phyloP scores from a whole-genome alignment of 305 asterid genomes.

The Fraxinus paxiana region DNA sequence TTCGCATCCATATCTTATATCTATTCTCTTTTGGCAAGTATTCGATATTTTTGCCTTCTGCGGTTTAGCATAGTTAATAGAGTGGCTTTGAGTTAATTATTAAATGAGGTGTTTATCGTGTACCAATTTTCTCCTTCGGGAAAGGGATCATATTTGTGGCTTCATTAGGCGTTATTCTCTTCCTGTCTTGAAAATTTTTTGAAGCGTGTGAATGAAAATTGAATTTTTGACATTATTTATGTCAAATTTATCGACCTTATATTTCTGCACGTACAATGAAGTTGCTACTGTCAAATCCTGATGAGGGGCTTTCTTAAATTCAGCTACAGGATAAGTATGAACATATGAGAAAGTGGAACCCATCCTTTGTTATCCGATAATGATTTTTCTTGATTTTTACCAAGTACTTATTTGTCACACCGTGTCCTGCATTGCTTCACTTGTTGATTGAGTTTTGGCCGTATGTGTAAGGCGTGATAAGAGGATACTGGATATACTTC shows the following conservation, averaged over 20 bases:
- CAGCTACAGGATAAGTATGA: not conserved
- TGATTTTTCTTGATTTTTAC: not conserved
- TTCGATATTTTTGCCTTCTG: not conserved
- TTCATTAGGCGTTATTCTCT: not conserved
- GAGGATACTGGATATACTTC: not conserved
- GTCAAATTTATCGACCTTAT: not conserved
- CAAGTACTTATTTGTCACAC: not conserved
- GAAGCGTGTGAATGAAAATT: not conserved
- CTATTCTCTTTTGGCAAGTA: not conserved
- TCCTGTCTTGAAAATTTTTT: not conserved
- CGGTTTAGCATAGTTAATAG: not conserved
- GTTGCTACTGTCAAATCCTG: not conserved
- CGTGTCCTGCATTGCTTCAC: not conserved
- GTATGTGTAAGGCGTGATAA: not conserved
- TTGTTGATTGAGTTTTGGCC: not conserved
- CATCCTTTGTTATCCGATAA: not conserved
- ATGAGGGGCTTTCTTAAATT: not conserved
- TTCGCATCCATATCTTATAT: not conserved
- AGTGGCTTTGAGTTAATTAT: not conserved
- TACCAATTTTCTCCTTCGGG: not conserved
- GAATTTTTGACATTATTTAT: not conserved
- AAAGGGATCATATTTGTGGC: not conserved
- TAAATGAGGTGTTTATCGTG: not conserved
- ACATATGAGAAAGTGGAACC: not conserved
- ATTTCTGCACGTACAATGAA: not conserved